phyloP scores from a whole-genome alignment of 208 protist genomes.

The Borovskyia barvae region DNA sequence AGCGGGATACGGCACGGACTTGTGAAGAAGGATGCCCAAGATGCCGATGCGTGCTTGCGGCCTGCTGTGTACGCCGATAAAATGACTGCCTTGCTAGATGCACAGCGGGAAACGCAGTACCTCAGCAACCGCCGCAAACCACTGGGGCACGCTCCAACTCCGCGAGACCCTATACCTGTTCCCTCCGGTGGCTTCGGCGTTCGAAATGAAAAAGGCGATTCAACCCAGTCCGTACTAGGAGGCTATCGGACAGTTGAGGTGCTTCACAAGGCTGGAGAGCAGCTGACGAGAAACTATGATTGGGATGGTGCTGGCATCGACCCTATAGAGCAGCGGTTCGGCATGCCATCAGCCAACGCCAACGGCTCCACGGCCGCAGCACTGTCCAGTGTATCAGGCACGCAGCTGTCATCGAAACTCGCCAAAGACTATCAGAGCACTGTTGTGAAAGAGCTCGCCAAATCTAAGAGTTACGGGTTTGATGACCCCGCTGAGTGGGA shows the following conservation, averaged over 20 bases:
- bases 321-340: slow-evolving; percentile 72
- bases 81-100: slow-evolving; percentile 64
- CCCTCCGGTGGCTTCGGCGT: slow-evolving; percentile 71
- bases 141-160: slow-evolving; percentile 52
- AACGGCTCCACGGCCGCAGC: slow-evolving; percentile 9
- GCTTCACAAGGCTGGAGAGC: slow-evolving; percentile 50
- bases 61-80: slow-evolving; percentile 53
- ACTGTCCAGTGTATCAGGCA: slow-evolving; percentile 11
- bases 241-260: slow-evolving; percentile 48
- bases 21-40: slow-evolving; percentile 18
- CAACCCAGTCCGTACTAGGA: slow-evolving; percentile 47
- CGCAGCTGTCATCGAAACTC: slow-evolving; percentile 58
- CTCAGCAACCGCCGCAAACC: slow-evolving; percentile 39
- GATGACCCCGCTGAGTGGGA: slow-evolving; percentile 60
- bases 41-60: slow-evolving; percentile 59
- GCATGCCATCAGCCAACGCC: slow-evolving; percentile 17
- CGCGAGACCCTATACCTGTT: slow-evolving; percentile 29
- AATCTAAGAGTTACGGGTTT: slow-evolving; percentile 54
- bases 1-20: slow-evolving; percentile 45
- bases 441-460: slow-evolving; percentile 46
- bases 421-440: slow-evolving; percentile 59
- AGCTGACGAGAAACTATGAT: slow-evolving; percentile 69
- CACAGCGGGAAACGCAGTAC: slow-evolving; percentile 68
- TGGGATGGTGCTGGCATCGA: slow-evolving; percentile 75
- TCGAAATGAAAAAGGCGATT: slow-evolving; percentile 35